Percentiles rank a stretch among this genome's conserved stretches.
These are phyloP conservation scores for Crucihimalaya himalaica DNA, from an alignment of 345 rosid species.

Conservation along the genomic window DNA sequence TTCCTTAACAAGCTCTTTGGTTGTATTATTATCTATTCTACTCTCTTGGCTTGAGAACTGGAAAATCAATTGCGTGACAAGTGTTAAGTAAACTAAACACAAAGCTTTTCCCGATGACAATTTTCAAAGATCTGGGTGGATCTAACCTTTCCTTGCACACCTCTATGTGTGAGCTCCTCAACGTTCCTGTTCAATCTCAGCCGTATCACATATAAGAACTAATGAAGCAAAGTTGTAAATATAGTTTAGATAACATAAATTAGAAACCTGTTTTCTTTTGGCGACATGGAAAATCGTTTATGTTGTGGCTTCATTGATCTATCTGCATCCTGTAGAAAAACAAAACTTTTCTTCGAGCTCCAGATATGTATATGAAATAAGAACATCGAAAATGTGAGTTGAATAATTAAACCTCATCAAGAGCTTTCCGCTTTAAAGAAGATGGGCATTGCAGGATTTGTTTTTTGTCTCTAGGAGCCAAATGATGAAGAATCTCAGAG, in stretches of 20 bases:
- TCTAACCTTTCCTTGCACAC: conserved; percentile 48
- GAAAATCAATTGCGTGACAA: conserved; percentile 28
- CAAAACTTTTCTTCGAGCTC: neutral
- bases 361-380: neutral
- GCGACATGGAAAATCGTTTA: conserved; percentile 63
- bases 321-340: conserved; percentile 52
- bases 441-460: conserved; percentile 38
- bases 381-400: neutral
- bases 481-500: conserved; percentile 32
- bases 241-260: conserved; percentile 2
- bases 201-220: neutral
- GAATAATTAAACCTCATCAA: conserved; percentile 48
- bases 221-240: neutral
- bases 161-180: conserved; percentile 19
- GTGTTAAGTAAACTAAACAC: conserved; percentile 8
- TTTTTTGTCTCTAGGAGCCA: conserved; percentile 43
- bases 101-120: neutral
- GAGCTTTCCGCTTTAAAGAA: conserved; percentile 71
- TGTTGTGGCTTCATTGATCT: conserved; percentile 47
- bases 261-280: conserved; percentile 62
- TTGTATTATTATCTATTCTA: conserved; percentile 26
- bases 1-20: conserved; percentile 32
- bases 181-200: conserved; percentile 31
- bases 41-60: conserved; percentile 48
- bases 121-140: neutral